These are phyloP conservation scores for Kodamaea hsintzibuensis DNA, from an alignment of 805 yeast genomes.

Conservation along the genomic window DNA sequence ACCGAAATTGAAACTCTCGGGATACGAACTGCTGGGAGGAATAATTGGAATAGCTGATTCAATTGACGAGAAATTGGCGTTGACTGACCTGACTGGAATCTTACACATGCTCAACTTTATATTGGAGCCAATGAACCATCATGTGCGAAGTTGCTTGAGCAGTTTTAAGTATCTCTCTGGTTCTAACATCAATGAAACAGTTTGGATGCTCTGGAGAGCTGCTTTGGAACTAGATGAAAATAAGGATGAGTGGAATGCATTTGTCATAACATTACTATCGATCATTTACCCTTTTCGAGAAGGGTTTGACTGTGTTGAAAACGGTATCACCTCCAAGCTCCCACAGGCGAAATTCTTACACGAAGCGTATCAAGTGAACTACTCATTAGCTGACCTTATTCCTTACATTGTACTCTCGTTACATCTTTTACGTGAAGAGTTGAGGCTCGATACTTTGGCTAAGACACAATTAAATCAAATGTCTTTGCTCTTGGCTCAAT, in stretches of 20 bases:
- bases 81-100: conserved; percentile 22
- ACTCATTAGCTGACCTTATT: conserved; percentile 51
- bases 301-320: conserved; percentile 16
- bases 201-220: conserved; percentile 66
- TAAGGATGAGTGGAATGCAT: conserved; percentile 61
- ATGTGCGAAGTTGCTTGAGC: conserved; percentile 48
- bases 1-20: conserved; percentile 20
- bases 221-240: conserved; percentile 45
- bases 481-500: conserved; percentile 57
- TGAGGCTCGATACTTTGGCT: conserved; percentile 54
- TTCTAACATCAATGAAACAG: conserved; percentile 53
- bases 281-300: conserved; percentile 48
- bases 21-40: neutral
- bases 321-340: conserved; percentile 28
- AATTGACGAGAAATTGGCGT: conserved; percentile 28
- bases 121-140: conserved; percentile 45
- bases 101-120: conserved; percentile 33
- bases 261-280: conserved; percentile 51
- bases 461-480: conserved; percentile 37
- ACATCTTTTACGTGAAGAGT: conserved; percentile 79
- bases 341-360: conserved; percentile 32
- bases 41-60: conserved; percentile 24
- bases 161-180: conserved; percentile 57
- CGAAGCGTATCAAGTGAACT: conserved; percentile 30
- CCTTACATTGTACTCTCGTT: conserved; percentile 67